Conservation (phyloP, 371 early-diverging fungal species). For the Blakeslea trispora region DNA sequence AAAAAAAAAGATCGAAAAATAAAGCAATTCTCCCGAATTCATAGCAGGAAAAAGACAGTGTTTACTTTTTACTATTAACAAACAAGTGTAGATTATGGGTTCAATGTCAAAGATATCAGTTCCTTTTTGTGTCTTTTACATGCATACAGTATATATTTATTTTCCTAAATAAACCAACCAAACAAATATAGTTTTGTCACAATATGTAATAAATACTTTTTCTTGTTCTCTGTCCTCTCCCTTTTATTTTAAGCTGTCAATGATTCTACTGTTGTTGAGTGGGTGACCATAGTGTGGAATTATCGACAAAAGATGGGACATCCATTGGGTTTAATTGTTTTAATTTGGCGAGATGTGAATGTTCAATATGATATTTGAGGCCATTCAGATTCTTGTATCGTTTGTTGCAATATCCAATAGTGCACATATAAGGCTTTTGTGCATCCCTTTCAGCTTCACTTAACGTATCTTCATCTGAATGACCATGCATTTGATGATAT, state of each 20-base stretch:
- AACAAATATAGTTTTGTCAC: no score
- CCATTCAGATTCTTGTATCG: conserved; percentile 84
- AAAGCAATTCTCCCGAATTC: no score
- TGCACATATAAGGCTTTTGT: conserved; percentile 72
- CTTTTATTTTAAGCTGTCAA: not conserved
- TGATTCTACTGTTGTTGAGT: not conserved
- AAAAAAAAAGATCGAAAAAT: not conserved
- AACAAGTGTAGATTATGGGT: not conserved
- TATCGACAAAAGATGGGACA: conserved; percentile 15
- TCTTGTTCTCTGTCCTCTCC: no score
- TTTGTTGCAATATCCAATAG: conserved; percentile 32
- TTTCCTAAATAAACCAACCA: not conserved
- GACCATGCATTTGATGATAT: conserved; percentile 89
- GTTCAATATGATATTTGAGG: conserved; percentile 91
- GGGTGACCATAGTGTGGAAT: not conserved
- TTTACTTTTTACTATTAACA: not conserved
- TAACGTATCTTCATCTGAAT: conserved; percentile 51
- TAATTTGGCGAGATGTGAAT: conserved; percentile 62
- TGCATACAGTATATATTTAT: not conserved
- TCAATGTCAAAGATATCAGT: no score
- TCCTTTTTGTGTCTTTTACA: not conserved
- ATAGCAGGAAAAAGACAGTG: no score
- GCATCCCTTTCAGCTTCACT: conserved; percentile 48
- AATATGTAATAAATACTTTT: no score
- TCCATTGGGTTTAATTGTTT: conserved; percentile 13